These are phyloP conservation scores for Acanthamoeba triangularis DNA, from an alignment of 208 protist species.

Conservation along the genomic window DNA sequence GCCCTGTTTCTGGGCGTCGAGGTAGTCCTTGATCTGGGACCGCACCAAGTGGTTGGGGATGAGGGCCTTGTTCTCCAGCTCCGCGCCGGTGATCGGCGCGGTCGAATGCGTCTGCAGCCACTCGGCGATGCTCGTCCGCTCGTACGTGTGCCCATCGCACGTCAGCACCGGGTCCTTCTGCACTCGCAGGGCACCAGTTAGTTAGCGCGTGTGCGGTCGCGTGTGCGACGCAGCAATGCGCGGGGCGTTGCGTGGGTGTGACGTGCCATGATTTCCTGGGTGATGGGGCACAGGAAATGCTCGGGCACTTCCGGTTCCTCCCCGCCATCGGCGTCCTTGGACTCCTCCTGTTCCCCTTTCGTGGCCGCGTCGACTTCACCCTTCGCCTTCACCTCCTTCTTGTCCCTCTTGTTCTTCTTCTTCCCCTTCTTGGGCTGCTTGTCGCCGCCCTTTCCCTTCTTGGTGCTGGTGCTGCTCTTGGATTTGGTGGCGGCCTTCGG, in stretches of 20 bases:
- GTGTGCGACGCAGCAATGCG: no score
- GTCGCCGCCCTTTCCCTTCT: neutral
- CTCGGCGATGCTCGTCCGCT: slow-evolving; percentile 24
- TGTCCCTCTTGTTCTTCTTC: neutral
- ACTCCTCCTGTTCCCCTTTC: neutral
- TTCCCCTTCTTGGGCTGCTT: neutral
- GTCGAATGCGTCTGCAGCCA: slow-evolving; percentile 64
- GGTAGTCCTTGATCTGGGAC: slow-evolving; percentile 59
- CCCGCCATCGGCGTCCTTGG: neutral
- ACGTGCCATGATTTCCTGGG: slow-evolving; percentile 71
- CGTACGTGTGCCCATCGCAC: slow-evolving; percentile 70
- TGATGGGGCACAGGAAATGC: slow-evolving; percentile 67
- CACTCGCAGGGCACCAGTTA: neutral
- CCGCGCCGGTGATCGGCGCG: slow-evolving; percentile 35
- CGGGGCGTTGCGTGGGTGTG: no score
- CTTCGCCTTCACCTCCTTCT: neutral
- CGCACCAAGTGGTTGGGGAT: slow-evolving; percentile 71
- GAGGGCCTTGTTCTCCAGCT: slow-evolving; percentile 68
- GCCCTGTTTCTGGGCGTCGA: slow-evolving; percentile 20
- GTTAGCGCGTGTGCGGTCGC: no score
- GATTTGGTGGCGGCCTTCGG: neutral
- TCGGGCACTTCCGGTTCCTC: slow-evolving; percentile 27
- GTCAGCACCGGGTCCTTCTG: slow-evolving; percentile 67
- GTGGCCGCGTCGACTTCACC: neutral
- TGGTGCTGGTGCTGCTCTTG: neutral